phyloP scores from a whole-genome alignment of 2,329 filamentous ascomycete species.

The Triangularia verruculosa region DNA sequence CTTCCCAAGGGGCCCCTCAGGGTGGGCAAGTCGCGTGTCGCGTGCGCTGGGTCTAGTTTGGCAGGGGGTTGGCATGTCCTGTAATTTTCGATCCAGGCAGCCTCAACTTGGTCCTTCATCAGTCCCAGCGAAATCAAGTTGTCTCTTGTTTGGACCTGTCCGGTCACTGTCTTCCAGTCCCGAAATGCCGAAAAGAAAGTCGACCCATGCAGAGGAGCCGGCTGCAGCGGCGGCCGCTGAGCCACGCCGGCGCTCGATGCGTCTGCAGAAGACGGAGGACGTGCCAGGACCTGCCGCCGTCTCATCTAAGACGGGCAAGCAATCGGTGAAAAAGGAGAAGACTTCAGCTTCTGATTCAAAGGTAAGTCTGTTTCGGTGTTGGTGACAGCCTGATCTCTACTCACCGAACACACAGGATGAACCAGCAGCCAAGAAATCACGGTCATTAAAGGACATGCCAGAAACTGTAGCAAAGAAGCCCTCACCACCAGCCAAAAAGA shows the following conservation, averaged over 20 bases:
- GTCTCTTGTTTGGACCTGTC: neutral
- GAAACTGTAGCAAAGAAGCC: neutral
- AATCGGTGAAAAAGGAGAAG: neutral
- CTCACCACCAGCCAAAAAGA: neutral
- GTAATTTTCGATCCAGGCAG: neutral
- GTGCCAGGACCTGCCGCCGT: neutral
- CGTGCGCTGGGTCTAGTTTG: neutral
- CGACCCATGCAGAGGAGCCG: neutral
- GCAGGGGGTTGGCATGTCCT: neutral
- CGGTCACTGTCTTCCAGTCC: neutral
- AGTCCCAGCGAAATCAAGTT: neutral
- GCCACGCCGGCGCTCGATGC: slow-evolving; percentile 22
- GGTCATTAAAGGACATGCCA: slow-evolving; percentile 7
- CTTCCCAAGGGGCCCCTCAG: neutral
- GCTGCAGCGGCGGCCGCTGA: neutral
- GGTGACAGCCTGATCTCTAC: neutral
- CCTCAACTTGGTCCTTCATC: neutral
- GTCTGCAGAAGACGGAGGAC: slow-evolving; percentile 6
- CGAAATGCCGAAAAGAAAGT: slow-evolving; percentile 27
- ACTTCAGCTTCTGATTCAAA: too few species aligned
- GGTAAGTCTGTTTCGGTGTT: too few species aligned
- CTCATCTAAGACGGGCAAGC: neutral
- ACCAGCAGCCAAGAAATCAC: slow-evolving; percentile 15
- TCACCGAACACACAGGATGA: slow-evolving; percentile 4
- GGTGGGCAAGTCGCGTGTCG: neutral